Evolutionary conservation across 306 rosid species (phyloP), one percentile per base, ranked within the genome.

Genomic region (Alnus glutinosa): DNA sequence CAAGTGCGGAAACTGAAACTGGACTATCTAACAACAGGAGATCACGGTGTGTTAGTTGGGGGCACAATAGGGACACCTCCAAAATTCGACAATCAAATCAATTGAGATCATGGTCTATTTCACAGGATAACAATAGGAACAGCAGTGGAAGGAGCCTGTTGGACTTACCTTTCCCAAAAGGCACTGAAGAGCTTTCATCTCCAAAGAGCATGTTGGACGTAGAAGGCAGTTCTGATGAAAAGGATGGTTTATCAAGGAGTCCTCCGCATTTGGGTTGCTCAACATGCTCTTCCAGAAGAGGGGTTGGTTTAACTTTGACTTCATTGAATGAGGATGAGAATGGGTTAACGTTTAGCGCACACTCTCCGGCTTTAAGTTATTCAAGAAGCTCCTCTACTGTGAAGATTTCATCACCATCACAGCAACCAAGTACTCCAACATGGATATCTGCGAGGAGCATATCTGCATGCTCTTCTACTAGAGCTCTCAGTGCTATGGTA

Each of bases 131-230:
- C 4, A 16, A 2, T 36, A 66, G 71, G 11, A 6, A 8, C 1
- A 61, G 36, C 36, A 5, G 68, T 1, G 39, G 39, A 13, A 12
- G 6, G 1, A 32, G n/a, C 7, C 30, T 30, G 4, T 34, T 14
- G 47, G 4, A 14, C 12, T 15, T 34, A 14, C 30, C 71, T 66
- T 39, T 39, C 42, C 1, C n/a, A 0, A 3, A 8, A 66, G 23
- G 6, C 1, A 15, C 23, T 23, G 77, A 68, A 46, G 76, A 69
- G 57, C 42, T 59, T 75, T 77, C 78, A 54, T 76, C 76, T 34
- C 83, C 83, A 12, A 32, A 49, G 48, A 83, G 69, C 71, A 79
- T 69, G 67, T 48, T 8, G 52, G 79, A 71, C 39, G 58, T 74
- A 36, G 79, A 66, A 16, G 72, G 57, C 55, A 46, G 67, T 78